Conservation (phyloP, 192 early-diverging fungal genomes). For the Borealophlyctis nickersoniae region DNA sequence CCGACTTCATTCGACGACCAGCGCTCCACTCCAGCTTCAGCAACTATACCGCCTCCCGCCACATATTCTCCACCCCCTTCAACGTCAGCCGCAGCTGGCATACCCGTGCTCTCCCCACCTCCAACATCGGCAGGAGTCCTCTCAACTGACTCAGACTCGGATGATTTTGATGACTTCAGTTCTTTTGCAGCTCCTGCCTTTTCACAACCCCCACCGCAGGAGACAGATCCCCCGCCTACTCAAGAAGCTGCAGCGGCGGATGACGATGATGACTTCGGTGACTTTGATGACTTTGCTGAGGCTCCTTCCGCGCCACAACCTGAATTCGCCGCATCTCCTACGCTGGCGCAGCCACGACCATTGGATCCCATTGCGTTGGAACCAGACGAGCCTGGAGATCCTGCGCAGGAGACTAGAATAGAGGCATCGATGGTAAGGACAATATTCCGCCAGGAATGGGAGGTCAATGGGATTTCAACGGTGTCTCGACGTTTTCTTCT, state of each 20-base stretch:
- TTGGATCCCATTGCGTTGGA: not conserved
- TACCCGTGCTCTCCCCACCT: constrained; percentile 1
- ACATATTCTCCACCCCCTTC: no score
- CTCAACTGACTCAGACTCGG: not conserved
- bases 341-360: no score
- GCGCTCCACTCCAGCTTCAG: no score
- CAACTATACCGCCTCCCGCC: no score
- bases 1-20: no score
- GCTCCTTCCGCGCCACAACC: constrained; percentile 7
- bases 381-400: constrained; percentile 5
- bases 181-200: not conserved
- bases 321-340: not conserved
- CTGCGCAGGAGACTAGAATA: not conserved
- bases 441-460: no score
- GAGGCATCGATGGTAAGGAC: not conserved
- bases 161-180: constrained; percentile 16
- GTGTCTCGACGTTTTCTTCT: no score
- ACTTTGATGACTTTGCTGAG: constrained; percentile 37
- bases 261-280: constrained; percentile 47
- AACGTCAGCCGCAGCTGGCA: no score
- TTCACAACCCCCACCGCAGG: not conserved
- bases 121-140: not conserved
- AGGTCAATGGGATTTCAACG: no score
- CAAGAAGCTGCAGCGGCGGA: not conserved
- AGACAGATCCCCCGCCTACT: not conserved